Evolutionary conservation across 1,284 basidiomycete genomes (phyloP), one percentile per base, ranked within the genome.

Genomic region (Calocybe gambosa): DNA sequence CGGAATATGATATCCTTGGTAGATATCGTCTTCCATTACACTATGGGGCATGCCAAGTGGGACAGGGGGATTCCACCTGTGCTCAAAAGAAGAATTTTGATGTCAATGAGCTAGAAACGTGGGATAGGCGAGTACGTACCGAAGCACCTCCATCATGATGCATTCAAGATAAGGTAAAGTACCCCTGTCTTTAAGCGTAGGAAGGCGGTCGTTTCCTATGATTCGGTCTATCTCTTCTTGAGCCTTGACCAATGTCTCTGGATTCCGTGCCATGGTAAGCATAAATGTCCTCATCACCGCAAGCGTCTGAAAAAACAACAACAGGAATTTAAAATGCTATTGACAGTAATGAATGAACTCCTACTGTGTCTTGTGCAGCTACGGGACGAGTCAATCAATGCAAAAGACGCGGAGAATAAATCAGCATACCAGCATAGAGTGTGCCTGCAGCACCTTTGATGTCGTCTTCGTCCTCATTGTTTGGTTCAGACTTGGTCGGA

Each of bases 391-490:
- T 19, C 21, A 16, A 39, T 39, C 20, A 13, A 15, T 31, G 9
- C 16, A 35, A 13, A 8, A 34, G 4, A 23, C 10, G 19, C n/a
- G 5, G 3, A 31, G 3, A 42, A 42, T 16, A 16, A 23, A 35
- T 25, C 19, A 16, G 19, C 62, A 50, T 55, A 73, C 71, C 71
- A 44, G 69, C 72, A 58, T 72, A 77, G 39, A 80, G 60, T 9
- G 73, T 74, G 13, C 72, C 77, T 33, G 77, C 75, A 19, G 73
- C 69, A 28, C 75, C 75, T 62, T 74, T 77, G 56, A 80, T 78
- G 57, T 77, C 75, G 47, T 70, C 67, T 53, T 78, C 77, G 44
- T 76, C 75, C 55, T 72, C 69, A 19, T 52, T 54, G 36, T 58
- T 54, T 39, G 69, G 49, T 26, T 51, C 53, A 15, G 61, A 63